Evolutionary conservation across 1,284 basidiomycete species (phyloP), one percentile per base, ranked within the genome.

Genomic region (Leccinum fallax): DNA sequence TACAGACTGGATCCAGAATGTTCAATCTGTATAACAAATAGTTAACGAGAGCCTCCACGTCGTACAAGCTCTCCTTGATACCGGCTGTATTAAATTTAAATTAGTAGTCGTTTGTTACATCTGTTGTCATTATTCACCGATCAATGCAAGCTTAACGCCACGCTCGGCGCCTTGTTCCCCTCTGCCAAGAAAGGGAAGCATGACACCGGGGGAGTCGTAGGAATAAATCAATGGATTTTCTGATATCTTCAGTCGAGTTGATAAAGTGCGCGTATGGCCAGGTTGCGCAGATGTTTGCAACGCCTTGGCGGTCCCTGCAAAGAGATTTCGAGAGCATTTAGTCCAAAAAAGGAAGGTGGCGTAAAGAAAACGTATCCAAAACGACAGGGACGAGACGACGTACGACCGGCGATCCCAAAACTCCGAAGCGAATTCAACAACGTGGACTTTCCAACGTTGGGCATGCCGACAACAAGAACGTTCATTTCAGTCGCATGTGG

Each of bases 401-500:
- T 74, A 95, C 94, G 91, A 72, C 94, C 94, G 63, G 86, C 82
- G 34, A 97, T 92, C 4, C 96, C 97, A 64, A 90, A 89, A 69
- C 89, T 88, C 49, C 97, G 85, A n/a, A 99, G 81, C 0, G 93
- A 88, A 73, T 99, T 99, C 15, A 99, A 79, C 57, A 99, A 78
- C 4, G 94, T 95, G 30, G 95, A 97, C 79, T 99, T 99, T 55
- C 97, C 97, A 49, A 98, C 95, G 74, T 99, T 99, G 5, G 97
- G 97, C 97, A 99, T 99, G 26, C 97, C 97, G 58, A 96, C 88
- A 26, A 97, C 93, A 5, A 97, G 83, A 8, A 98, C 87, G 71
- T 95, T 94, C 65, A 93, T 78, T 72, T 93, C 90, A 61, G 87
- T 85, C 53, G 86, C 79, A 63, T 89, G 84, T 58, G 85, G 84